Base-by-base conservation (phyloP, 2,329 filamentous ascomycete genomes). In the Fusarium pilosicola region DNA sequence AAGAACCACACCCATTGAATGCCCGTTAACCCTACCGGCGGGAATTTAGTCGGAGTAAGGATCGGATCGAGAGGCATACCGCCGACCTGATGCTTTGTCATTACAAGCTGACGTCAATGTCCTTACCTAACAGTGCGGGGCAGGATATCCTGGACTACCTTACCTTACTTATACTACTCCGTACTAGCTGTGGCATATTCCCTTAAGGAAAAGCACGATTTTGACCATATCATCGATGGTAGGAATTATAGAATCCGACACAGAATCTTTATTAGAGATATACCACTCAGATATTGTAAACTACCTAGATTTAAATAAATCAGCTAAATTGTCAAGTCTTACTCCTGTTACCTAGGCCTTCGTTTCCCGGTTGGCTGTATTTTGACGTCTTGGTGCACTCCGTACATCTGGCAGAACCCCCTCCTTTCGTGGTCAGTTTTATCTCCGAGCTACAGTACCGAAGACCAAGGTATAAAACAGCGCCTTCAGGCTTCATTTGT, bases 371-470 rank as follows among this genome's bases (percentile, higher is more conserved):
- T 17, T 41, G 26, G 34, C 26, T 42, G 51, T 28, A 30, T 26
- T 30, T 24, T 26, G n/a, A 26, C 15, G 36, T 26, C 36, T 55
- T n/a, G 34, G 15, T 55, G 51, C 20, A 30, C 24, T 55, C 51
- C 39, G 11, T 28, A 9, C 51, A 26, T 36, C n/a, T 36, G 32
- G 49, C 26, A 28, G 34, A 55, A 28, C 15, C 34, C 51, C 51
- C 51, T 42, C 34, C n/a, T 61, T 61, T 30, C 49, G 45, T 48
- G 28, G 26, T 7, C n/a, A 34, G 48, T 45, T 39, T 66, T 68
- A 74, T 68, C 44, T 74, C 71, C 71, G 71, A 74, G 67, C 55
- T 57, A 63, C 45, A 65, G 42, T 41, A 42, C 70, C 57, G 70
- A 67, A 59, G 42, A 45, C 46, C 26, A 54, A 20, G 57, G 63